These are phyloP conservation scores for Trichoderma hamatum DNA, from an alignment of 2,329 filamentous ascomycete species.

Conservation along the genomic window DNA sequence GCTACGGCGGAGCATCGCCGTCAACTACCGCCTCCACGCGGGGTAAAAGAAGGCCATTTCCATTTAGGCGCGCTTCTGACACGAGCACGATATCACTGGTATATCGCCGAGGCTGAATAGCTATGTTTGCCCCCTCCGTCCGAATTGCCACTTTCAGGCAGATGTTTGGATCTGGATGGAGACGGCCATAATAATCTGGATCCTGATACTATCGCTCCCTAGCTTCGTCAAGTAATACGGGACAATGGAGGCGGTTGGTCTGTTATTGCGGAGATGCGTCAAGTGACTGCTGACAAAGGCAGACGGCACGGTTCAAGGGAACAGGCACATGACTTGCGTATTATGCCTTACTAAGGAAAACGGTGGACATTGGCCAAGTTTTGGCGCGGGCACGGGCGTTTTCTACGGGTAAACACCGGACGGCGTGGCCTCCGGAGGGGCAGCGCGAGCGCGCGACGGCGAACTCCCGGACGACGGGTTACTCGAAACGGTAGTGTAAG, in stretches of 20 bases:
- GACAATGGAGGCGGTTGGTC: not conserved
- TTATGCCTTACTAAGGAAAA: conserved; percentile 2
- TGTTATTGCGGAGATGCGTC: not conserved
- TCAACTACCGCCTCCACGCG: conserved; percentile 14
- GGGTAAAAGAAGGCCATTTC: not conserved
- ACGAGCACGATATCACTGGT: not conserved
- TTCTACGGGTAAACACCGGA: not conserved
- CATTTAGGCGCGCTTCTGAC: conserved; percentile 6
- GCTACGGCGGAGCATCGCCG: not conserved
- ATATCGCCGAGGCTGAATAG: not conserved
- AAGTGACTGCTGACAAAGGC: conserved; percentile 20
- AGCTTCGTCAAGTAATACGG: not conserved
- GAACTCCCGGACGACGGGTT: not conserved
- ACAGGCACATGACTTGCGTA: conserved; percentile 10
- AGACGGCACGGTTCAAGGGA: not conserved
- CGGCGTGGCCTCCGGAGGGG: not conserved
- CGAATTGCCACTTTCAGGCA: conserved; percentile 9
- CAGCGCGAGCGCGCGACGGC: not conserved
- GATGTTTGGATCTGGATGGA: not conserved
- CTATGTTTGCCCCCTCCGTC: not conserved
- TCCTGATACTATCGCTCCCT: not conserved
- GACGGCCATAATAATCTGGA: not conserved
- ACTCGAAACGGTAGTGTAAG: conserved; percentile 6
- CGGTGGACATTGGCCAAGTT: not conserved
- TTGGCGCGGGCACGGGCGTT: not conserved